Evolutionary conservation across 306 rosid species (phyloP).

Genomic region (Acacia melanoxylon): DNA sequence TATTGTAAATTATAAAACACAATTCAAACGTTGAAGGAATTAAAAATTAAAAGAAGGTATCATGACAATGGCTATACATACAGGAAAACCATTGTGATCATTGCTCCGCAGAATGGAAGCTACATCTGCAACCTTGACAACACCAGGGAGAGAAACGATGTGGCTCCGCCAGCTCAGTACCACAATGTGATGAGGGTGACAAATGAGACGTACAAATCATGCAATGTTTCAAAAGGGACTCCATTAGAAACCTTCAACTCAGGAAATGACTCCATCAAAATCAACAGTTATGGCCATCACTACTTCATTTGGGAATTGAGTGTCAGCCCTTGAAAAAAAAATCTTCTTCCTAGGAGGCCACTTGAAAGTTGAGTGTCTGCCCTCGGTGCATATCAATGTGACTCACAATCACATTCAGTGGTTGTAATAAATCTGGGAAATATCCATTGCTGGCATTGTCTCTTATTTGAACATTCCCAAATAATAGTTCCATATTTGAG

Average conservation of each 20-base stretch:
- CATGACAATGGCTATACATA: conserved; percentile 49
- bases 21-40: conserved; percentile 27
- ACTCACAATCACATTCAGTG: too few species aligned
- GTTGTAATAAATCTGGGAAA: too few species aligned
- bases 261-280: conserved; percentile 72
- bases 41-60: conserved; percentile 6
- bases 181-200: conserved; percentile 89
- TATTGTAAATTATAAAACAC: conserved; percentile 34
- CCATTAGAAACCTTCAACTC: conserved; percentile 68
- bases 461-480: not conserved
- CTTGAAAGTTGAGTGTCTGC: too few species aligned
- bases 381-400: too few species aligned
- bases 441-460: too few species aligned
- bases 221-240: conserved; percentile 46
- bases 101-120: conserved; percentile 81
- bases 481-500: not conserved
- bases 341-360: too few species aligned
- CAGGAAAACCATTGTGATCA: conserved; percentile 94
- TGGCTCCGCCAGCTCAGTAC: too few species aligned
- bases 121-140: conserved; percentile 90
- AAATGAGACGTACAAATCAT: conserved; percentile 73
- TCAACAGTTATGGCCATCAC: conserved; percentile 70
- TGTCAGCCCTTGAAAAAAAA: too few species aligned
- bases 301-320: conserved; percentile 83
- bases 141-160: conserved; percentile 84